A percentile compares a stretch with the other conserved stretches of the same genome.
Conservation (phyloP, 2,329 filamentous ascomycete species). For the Penicillium freii region DNA sequence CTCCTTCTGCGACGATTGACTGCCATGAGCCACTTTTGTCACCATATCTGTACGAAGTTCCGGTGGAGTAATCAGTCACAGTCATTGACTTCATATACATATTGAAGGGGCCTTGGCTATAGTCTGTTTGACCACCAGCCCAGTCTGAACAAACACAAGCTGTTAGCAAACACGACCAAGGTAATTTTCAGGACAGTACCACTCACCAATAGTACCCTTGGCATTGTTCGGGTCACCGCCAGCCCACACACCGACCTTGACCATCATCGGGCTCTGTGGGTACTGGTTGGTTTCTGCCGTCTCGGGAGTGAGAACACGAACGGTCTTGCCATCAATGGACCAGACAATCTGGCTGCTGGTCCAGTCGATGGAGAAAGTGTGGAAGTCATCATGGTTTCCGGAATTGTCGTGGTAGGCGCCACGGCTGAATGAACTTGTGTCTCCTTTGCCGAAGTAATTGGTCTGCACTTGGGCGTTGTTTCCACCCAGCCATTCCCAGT, state of each 20-base stretch:
- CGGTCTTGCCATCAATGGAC: constrained; percentile 73
- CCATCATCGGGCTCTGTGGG: constrained; percentile 91
- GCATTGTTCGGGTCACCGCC: constrained; percentile 81
- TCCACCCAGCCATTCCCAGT: constrained; percentile 92
- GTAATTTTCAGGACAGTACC: neutral
- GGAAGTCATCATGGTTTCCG: constrained; percentile 70
- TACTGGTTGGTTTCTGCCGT: constrained; percentile 72
- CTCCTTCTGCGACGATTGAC: constrained; percentile 79
- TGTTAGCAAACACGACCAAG: neutral
- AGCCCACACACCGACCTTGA: constrained; percentile 90
- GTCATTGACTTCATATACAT: constrained; percentile 78
- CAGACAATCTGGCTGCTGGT: constrained; percentile 80
- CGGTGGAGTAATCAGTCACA: constrained; percentile 90
- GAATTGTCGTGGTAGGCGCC: constrained; percentile 71
- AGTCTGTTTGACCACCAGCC: constrained; percentile 84
- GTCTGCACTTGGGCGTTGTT: constrained; percentile 77
- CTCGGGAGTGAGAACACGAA: constrained; percentile 69
- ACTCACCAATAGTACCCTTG: constrained; percentile 69
- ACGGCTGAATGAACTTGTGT: constrained; percentile 80
- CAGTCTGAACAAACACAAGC: constrained; percentile 53
- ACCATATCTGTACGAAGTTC: constrained; percentile 76
- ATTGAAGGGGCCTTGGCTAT: constrained; percentile 74
- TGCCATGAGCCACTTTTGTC: constrained; percentile 75
- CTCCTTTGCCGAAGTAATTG: constrained; percentile 96
- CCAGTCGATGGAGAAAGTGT: constrained; percentile 92